phyloP scores from a whole-genome alignment of 257 asterid genomes.

The Ilex aquifolium region DNA sequence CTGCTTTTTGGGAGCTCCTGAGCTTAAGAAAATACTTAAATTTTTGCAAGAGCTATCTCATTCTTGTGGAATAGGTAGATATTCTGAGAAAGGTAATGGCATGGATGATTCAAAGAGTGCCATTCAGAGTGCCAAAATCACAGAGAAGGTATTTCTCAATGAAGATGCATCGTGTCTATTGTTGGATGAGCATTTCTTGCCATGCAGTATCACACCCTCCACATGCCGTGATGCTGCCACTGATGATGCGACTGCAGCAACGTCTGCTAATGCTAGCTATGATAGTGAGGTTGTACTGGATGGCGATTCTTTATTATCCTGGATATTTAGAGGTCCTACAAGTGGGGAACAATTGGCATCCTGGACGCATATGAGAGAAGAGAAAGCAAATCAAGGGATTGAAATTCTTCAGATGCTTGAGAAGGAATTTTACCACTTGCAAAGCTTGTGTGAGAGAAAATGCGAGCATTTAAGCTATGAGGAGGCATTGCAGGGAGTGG shows the following conservation, averaged over 20 bases:
- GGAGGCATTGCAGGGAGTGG: conserved; percentile 85
- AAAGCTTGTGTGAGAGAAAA: conserved; percentile 85
- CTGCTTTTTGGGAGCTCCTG: conserved; percentile 76
- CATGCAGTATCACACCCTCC: conserved; percentile 31
- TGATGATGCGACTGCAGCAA: conserved; percentile 22
- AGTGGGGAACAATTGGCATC: conserved; percentile 63
- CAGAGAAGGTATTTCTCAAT: conserved; percentile 58
- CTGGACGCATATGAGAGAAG: conserved; percentile 66
- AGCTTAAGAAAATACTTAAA: conserved; percentile 69
- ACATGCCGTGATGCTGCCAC: conserved; percentile 28
- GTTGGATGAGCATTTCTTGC: conserved; percentile 64
- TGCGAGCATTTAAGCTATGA: conserved; percentile 73
- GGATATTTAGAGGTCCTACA: conserved; percentile 74
- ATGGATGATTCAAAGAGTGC: conserved; percentile 35
- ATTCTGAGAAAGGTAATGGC: conserved; percentile 50
- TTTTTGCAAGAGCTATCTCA: conserved; percentile 81
- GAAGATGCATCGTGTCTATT: conserved; percentile 61
- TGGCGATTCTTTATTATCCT: conserved; percentile 74
- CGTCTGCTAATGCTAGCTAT: conserved; percentile 31
- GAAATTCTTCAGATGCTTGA: conserved; percentile 76
- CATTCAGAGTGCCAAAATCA: conserved; percentile 34
- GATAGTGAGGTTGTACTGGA: conserved; percentile 50
- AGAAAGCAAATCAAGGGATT: conserved; percentile 59
- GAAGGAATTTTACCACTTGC: conserved; percentile 77
- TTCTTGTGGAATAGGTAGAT: conserved; percentile 64